A percentile compares a stretch with the other conserved stretches of the same genome.
Evolutionary conservation across 306 rosid genomes (phyloP).

Genomic region (Chamaecrista fasciculata): DNA sequence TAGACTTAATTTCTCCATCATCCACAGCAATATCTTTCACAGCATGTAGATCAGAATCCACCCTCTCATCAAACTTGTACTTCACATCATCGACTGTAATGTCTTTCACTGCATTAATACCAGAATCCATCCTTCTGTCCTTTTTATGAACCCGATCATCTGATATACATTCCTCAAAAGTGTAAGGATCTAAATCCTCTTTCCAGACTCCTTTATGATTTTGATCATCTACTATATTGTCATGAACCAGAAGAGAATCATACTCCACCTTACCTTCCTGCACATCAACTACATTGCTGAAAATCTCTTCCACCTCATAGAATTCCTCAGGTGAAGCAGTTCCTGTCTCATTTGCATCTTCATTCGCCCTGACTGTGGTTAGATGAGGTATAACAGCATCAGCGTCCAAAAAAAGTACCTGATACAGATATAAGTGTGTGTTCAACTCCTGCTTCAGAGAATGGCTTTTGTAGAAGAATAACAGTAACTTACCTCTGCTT

Average conservation of each 20-base stretch:
- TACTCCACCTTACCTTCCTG: constrained; percentile 63
- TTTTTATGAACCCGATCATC: constrained; percentile 57
- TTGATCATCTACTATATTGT: constrained; percentile 38
- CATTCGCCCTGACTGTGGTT: constrained; percentile 55
- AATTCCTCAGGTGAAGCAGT: constrained; percentile 91
- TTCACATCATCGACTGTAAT: constrained; percentile 74
- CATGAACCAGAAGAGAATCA: constrained; percentile 44
- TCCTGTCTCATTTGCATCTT: constrained; percentile 66
- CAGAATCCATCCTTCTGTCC: constrained; percentile 42
- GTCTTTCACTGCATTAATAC: constrained; percentile 63
- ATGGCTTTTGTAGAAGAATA: constrained; percentile 33
- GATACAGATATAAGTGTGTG: constrained; percentile 59
- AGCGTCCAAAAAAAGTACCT: constrained; percentile 93
- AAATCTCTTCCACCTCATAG: constrained; percentile 95
- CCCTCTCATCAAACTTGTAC: constrained; percentile 49
- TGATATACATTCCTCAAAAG: constrained; percentile 64
- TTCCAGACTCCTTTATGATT: constrained; percentile 57
- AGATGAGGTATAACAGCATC: constrained; percentile 79
- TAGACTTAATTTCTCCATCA: constrained; percentile 58
- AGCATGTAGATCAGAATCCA: constrained; percentile 50
- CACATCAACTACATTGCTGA: constrained; percentile 67
- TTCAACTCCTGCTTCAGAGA: constrained; percentile 54
- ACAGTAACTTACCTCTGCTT: constrained; percentile 74
- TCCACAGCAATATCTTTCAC: constrained; percentile 89
- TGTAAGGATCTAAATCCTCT: constrained; percentile 72